Evolutionary conservation across 2,329 filamentous ascomycete species (phyloP).

Genomic region (Pyricularia sp.): DNA sequence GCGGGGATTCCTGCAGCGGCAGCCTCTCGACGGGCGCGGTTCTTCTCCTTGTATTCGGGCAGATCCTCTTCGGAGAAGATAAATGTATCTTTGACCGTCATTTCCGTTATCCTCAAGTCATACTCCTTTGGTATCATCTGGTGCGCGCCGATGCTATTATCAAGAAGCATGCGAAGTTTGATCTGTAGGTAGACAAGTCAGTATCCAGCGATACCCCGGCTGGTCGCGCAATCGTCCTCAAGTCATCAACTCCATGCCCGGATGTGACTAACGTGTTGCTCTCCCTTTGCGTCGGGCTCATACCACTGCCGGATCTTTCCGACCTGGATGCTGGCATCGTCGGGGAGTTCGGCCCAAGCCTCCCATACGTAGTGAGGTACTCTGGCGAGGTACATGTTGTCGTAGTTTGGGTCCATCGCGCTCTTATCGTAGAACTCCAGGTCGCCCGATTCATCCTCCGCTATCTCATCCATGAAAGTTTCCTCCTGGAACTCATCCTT

Average conservation of each 20-base stretch:
- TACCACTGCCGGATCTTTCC: conserved; percentile 56
- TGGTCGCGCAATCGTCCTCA: not conserved
- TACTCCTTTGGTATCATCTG: conserved; percentile 78
- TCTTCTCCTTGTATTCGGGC: conserved; percentile 56
- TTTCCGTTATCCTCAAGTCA: conserved; percentile 46
- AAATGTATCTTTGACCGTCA: conserved; percentile 63
- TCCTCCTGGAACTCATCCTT: conserved; percentile 9
- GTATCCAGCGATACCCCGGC: not conserved
- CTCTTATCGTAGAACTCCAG: conserved; percentile 38
- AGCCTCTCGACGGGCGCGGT: conserved; percentile 41
- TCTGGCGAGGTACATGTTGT: conserved; percentile 56
- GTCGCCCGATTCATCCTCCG: conserved; percentile 51
- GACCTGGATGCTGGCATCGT: conserved; percentile 70
- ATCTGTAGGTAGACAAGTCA: conserved; percentile 6
- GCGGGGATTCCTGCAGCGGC: conserved; percentile 45
- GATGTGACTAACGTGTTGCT: conserved; percentile 22
- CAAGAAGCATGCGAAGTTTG: conserved; percentile 54
- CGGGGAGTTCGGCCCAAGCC: conserved; percentile 61
- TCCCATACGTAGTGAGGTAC: conserved; percentile 73
- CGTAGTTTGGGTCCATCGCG: conserved; percentile 22
- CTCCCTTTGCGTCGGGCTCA: conserved; percentile 38
- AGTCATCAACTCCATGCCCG: not conserved
- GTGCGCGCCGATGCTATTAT: conserved; percentile 51
- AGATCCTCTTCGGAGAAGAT: conserved; percentile 91
- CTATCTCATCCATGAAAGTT: conserved; percentile 35